Conservation (phyloP, 2,329 filamentous ascomycete genomes). For the Sphaerulina musiva region DNA sequence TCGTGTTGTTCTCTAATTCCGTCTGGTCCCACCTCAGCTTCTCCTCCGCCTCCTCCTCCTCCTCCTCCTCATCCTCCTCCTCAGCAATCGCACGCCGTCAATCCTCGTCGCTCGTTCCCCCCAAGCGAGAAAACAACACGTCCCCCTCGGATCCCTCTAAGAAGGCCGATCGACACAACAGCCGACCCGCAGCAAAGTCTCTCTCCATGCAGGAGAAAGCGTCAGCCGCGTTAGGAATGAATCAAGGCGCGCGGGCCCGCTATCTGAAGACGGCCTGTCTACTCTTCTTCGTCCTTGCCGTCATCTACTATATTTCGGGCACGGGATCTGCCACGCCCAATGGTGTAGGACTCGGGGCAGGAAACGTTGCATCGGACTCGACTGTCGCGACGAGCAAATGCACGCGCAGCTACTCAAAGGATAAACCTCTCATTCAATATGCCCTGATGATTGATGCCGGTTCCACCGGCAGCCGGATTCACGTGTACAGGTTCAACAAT, state of each 20-base stretch:
- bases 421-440: slow-evolving; percentile 94
- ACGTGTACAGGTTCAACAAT: slow-evolving; percentile 99
- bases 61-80: slow-evolving; percentile 27
- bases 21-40: slow-evolving; percentile 50
- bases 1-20: slow-evolving; percentile 5
- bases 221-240: slow-evolving; percentile 48
- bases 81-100: slow-evolving; percentile 39
- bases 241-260: slow-evolving; percentile 55
- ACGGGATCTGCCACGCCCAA: slow-evolving; percentile 10
- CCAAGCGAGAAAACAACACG: slow-evolving; percentile 33
- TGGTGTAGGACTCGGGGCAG: slow-evolving; percentile 25
- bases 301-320: slow-evolving; percentile 53
- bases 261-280: slow-evolving; percentile 58
- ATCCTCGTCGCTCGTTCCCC: slow-evolving; percentile 46
- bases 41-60: slow-evolving; percentile 25
- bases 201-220: slow-evolving; percentile 32
- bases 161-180: slow-evolving; percentile 40
- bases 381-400: slow-evolving; percentile 67
- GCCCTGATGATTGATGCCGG: slow-evolving; percentile 98
- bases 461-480: slow-evolving; percentile 94
- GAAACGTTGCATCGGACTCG: slow-evolving; percentile 46
- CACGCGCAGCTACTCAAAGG: slow-evolving; percentile 72
- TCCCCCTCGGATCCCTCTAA: slow-evolving; percentile 39
- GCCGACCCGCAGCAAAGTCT: slow-evolving; percentile 22
- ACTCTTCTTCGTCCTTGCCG: slow-evolving; percentile 51